Conservation (phyloP, 2,329 filamentous ascomycete genomes). For the Beauveria caledonica region DNA sequence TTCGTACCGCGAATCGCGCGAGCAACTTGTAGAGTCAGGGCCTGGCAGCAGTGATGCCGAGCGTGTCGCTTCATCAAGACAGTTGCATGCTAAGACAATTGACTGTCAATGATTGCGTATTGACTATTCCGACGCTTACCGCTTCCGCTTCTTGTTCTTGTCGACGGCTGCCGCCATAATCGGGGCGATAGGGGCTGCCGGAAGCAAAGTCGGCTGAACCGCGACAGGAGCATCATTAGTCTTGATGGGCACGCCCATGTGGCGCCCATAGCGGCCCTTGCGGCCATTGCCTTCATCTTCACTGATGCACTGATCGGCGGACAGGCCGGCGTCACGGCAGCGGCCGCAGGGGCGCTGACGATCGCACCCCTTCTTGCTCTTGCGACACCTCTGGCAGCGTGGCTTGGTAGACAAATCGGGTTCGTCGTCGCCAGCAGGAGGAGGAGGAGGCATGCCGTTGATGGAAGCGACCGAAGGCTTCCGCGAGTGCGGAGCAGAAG, state of each 20-base stretch:
- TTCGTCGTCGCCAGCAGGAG: slow-evolving; percentile 50
- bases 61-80: neutral
- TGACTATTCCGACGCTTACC: slow-evolving; percentile 28
- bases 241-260: slow-evolving; percentile 60
- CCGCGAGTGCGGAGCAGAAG: slow-evolving; percentile 63
- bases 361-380: slow-evolving; percentile 99
- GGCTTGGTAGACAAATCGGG: slow-evolving; percentile 93
- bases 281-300: slow-evolving; percentile 97
- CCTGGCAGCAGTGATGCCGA: neutral
- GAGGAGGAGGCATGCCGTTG: slow-evolving; percentile 26
- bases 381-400: slow-evolving; percentile 94
- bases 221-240: slow-evolving; percentile 39
- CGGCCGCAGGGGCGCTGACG: slow-evolving; percentile 89
- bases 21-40: neutral
- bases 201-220: slow-evolving; percentile 32
- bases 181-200: slow-evolving; percentile 36
- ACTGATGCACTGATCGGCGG: slow-evolving; percentile 87
- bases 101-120: neutral
- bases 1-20: slow-evolving; percentile 4
- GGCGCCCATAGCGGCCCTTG: slow-evolving; percentile 79
- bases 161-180: slow-evolving; percentile 31
- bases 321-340: slow-evolving; percentile 92
- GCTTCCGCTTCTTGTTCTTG: slow-evolving; percentile 56
- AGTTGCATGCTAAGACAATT: neutral
- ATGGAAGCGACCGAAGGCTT: slow-evolving; percentile 66